A percentile compares a stretch with the other conserved stretches of the same genome.
phyloP scores from a whole-genome alignment of 2,329 filamentous ascomycete genomes.

The Scleromitrula shiraiana region DNA sequence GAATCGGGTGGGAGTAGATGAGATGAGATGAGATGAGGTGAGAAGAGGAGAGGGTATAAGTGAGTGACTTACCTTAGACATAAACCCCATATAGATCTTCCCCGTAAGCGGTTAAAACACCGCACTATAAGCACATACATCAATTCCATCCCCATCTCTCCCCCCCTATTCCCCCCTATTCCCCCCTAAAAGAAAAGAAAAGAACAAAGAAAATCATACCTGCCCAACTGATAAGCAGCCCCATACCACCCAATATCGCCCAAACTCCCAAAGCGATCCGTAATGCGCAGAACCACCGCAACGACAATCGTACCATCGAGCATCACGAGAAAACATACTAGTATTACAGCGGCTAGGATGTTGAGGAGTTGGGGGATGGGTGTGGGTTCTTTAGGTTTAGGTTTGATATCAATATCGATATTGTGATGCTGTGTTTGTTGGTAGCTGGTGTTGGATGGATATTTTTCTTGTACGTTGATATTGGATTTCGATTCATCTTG shows the following conservation, averaged over 20 bases:
- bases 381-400: too few species aligned
- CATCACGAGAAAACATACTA: slow-evolving; percentile 25
- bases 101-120: background rate
- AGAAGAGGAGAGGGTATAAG: background rate
- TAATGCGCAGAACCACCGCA: slow-evolving; percentile 1
- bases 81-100: background rate
- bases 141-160: background rate
- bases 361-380: slow-evolving; percentile 21
- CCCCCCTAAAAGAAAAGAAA: too few species aligned
- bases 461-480: too few species aligned
- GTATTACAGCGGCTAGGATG: slow-evolving; percentile 22
- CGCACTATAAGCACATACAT: background rate
- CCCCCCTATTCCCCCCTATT: background rate
- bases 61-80: background rate
- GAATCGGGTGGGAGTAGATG: too few species aligned
- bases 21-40: background rate
- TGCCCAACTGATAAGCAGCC: background rate
- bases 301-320: slow-evolving; percentile 11
- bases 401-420: too few species aligned
- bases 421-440: too few species aligned
- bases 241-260: slow-evolving; percentile 3
- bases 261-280: background rate
- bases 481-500: too few species aligned
- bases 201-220: too few species aligned
- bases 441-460: too few species aligned